Evolutionary conservation across 2,329 filamentous ascomycete species (phyloP).

Genomic region (Fusarium lateritium): DNA sequence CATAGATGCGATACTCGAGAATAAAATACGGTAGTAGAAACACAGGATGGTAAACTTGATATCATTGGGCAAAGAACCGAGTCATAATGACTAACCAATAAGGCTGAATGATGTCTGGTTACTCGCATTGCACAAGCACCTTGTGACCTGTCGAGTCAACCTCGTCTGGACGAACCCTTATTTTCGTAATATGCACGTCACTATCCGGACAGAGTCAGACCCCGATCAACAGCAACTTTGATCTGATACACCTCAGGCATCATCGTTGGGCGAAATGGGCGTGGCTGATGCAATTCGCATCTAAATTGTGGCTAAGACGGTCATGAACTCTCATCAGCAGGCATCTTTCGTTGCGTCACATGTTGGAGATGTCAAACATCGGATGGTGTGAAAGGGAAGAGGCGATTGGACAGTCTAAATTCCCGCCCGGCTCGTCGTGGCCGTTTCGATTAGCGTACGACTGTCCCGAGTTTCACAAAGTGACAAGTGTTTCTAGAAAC

Average conservation of each 20-base stretch:
- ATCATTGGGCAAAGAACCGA: constrained; percentile 5
- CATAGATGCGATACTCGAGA: background rate
- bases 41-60: background rate
- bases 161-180: background rate
- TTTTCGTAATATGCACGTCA: constrained; percentile 11
- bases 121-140: background rate
- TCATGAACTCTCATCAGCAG: constrained; percentile 40
- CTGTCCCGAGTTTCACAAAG: constrained; percentile 17
- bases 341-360: constrained; percentile 35
- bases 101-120: background rate
- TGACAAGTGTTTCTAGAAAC: constrained; percentile 33
- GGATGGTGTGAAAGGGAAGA: constrained; percentile 14
- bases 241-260: background rate
- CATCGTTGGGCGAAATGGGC: background rate
- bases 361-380: constrained; percentile 17
- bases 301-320: constrained; percentile 19
- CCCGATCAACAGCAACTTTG: background rate
- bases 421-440: constrained; percentile 24
- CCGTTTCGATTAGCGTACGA: background rate
- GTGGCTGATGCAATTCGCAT: constrained; percentile 15
- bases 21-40: background rate
- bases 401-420: constrained; percentile 20
- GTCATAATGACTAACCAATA: background rate
- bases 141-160: background rate
- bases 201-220: background rate